Evolutionary conservation across 352 stramenopile genomes (phyloP).

Genomic region (Globisporangium irregulare): DNA sequence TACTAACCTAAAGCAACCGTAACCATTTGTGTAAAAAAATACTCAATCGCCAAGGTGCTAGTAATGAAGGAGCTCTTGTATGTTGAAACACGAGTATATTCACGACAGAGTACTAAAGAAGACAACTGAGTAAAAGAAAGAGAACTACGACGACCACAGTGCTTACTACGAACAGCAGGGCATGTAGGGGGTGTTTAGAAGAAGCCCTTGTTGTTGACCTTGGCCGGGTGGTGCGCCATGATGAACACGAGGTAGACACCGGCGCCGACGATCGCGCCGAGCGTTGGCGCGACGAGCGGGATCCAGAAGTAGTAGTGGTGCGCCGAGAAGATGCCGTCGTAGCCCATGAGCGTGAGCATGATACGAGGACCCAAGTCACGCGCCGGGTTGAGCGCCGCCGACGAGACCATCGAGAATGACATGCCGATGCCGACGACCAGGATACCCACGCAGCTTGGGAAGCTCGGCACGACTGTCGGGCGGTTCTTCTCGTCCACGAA

Average conservation of each 20-base stretch:
- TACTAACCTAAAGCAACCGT: background rate
- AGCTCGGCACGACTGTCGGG: slow-evolving; percentile 20
- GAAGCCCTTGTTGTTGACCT: slow-evolving; percentile 24
- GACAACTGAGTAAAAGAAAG: background rate
- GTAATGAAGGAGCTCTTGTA: background rate
- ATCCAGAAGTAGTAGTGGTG: slow-evolving; percentile 39
- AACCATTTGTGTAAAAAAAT: background rate
- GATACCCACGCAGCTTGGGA: slow-evolving; percentile 25
- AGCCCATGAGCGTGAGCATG: slow-evolving; percentile 27
- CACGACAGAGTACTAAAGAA: background rate
- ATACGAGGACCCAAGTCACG: slow-evolving; percentile 37
- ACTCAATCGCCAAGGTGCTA: background rate
- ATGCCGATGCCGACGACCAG: slow-evolving; percentile 29
- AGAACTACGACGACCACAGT: background rate
- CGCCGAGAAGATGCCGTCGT: slow-evolving; percentile 25
- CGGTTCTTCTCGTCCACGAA: slow-evolving; percentile 35
- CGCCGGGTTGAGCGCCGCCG: slow-evolving; percentile 34
- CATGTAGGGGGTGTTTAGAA: slow-evolving; percentile 14
- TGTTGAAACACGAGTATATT: background rate
- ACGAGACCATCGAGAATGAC: slow-evolving; percentile 30
- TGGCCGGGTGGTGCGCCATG: slow-evolving; percentile 30
- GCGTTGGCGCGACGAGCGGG: slow-evolving; percentile 27
- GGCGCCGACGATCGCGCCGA: slow-evolving; percentile 26
- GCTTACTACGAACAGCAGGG: background rate
- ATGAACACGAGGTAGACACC: slow-evolving; percentile 29